Evolutionary conservation across 2,329 filamentous ascomycete genomes (phyloP), one percentile per base, ranked within the genome.

Genomic region (Ophioceras dolichostomum): DNA sequence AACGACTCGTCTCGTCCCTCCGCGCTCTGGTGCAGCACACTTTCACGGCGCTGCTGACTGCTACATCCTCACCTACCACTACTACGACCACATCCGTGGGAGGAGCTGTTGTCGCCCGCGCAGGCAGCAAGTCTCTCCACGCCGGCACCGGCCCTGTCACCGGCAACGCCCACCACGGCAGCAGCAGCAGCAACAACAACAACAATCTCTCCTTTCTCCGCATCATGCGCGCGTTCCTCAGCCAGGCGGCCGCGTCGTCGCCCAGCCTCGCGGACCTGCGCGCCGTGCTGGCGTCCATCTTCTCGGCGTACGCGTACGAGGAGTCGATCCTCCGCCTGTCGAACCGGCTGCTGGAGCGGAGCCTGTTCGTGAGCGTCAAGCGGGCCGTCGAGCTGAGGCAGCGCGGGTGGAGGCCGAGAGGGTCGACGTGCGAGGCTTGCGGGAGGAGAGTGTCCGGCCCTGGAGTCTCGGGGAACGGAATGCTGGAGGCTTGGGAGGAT

Each of bases 221-320:
- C 39, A 84, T 98, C 45, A 68, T 98, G 12, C 79, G 87, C 34
- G 83, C 84, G 5, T 98, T 98, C 55, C 74, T 98, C 21, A 77
- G 82, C 1, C 77, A 85, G 32, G 89, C 88, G 0, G 82, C 86
- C 0, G 71, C 75, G 18, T 78, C 80, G 14, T 93, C 87, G 0
- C 88, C 91, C 0, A 93, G 83, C 10, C 67, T 98, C 2, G 80
- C 85, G 1, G 87, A 96, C 53, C 70, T 98, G 3, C 81, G 91
- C 32, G 74, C 75, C 6, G 88, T 96, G 1, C 71, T 98, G 2
- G 68, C 76, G 1, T 91, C 88, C 10, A 89, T 98, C 39, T 96
- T 98, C 60, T 79, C 89, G 0, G 89, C 91, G 0, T 98, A 98
- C 54, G 81, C 87, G 0, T 95, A 96, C 54, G 91, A 98, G 57